Evolutionary conservation across 1,284 basidiomycete species (phyloP), one percentile per base, ranked within the genome.

Genomic region (Melampsora abietis-canadensis): DNA sequence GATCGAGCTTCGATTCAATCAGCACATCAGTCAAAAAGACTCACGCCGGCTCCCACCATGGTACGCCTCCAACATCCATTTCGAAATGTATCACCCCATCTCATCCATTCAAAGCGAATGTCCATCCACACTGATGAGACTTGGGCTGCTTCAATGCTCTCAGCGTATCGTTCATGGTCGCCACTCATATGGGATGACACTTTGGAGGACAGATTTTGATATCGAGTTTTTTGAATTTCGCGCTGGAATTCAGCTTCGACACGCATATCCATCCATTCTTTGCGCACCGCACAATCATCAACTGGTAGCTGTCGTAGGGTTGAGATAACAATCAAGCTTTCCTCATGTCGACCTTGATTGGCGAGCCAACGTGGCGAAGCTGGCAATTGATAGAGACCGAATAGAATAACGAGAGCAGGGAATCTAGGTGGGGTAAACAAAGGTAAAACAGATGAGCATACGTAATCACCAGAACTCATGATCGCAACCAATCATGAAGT

Each of bases 281-380:
- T 75, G 59, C 70, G 76, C 4, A 79, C 78, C 24, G 59, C 48
- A 15, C 40, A 14, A 63, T 79, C 76, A 37, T 61, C 57, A 0
- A 40, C 34, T 19, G 68, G 60, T 21, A 77, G 64, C 40, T 69
- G 62, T 12, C 77, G 66, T 15, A 77, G 31, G 6, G 59, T 66
- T n/a, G 54, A 65, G 2, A 79, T 65, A 0, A 72, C 70, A 7
- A 61, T 51, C 14, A 79, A 73, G 34, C 66, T 76, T 69, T 79
- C 76, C 40, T 77, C 24, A 62, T 76, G 51, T 34, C 76, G 27
- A 15, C 77, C 76, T 34, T 75, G 60, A 46, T 46, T 48, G n/a
- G 78, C 77, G 37, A 79, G 75, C 78, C 78, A 78, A 10, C 77
- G 69, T 15, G 78, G 78, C 12, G 76, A 76, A 54, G 67, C 48